phyloP scores from a whole-genome alignment of 2,329 filamentous ascomycete genomes.

The Fusarium incarnatum region DNA sequence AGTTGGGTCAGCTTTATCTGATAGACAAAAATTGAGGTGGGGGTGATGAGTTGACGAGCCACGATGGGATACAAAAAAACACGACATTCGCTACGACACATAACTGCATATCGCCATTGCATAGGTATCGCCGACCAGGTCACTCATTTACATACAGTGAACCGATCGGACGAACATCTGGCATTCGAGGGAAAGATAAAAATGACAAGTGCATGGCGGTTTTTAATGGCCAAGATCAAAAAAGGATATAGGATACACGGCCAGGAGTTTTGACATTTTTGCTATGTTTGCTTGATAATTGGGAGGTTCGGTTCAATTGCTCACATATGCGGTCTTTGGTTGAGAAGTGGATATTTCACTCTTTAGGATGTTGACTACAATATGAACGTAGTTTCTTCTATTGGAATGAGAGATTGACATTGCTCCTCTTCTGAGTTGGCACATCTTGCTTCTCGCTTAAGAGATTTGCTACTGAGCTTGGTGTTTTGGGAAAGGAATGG shows the following conservation, averaged over 20 bases:
- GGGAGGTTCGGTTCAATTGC: slow-evolving; percentile 27
- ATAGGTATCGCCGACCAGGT: slow-evolving; percentile 28
- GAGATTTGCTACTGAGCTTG: slow-evolving; percentile 9
- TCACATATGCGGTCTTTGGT: slow-evolving; percentile 12
- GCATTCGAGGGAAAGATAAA: slow-evolving; percentile 36
- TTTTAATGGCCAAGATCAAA: slow-evolving; percentile 43
- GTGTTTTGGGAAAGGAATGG: slow-evolving; percentile 36
- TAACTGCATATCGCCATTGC: slow-evolving; percentile 18
- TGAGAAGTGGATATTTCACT: neutral
- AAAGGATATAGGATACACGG: slow-evolving; percentile 49
- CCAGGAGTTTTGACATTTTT: slow-evolving; percentile 39
- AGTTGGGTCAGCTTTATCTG: slow-evolving; percentile 23
- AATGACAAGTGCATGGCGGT: slow-evolving; percentile 43
- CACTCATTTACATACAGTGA: slow-evolving; percentile 12
- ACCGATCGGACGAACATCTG: slow-evolving; percentile 25
- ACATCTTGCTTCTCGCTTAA: neutral
- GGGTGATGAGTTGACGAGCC: slow-evolving; percentile 38
- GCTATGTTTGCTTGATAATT: slow-evolving; percentile 22
- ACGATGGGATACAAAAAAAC: slow-evolving; percentile 29
- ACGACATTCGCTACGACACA: slow-evolving; percentile 31
- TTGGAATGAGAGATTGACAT: neutral
- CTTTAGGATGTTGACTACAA: neutral
- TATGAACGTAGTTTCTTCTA: neutral
- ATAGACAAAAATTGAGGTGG: slow-evolving; percentile 36
- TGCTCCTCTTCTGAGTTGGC: neutral